phyloP scores from a whole-genome alignment of 768 basidiomycete genomes.

The Fibroporia radiculosa region DNA sequence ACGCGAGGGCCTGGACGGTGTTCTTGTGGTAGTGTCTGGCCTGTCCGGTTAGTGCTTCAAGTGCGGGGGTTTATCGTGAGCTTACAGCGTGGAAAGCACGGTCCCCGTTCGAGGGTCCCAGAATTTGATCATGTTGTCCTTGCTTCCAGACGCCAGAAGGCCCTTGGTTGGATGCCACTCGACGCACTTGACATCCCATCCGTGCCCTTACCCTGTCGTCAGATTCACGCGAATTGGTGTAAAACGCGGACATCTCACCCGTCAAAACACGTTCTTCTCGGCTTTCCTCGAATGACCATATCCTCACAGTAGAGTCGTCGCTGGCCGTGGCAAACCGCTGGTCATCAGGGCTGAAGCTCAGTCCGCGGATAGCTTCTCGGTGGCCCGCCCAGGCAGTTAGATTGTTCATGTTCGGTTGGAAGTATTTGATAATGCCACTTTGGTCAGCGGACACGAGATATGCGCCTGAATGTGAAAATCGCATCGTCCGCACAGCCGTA shows the following conservation, averaged over 20 bases:
- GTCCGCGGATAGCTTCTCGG: slow-evolving; percentile 89
- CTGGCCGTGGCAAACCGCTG: slow-evolving; percentile 88
- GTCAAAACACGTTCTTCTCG: slow-evolving; percentile 83
- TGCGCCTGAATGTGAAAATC: slow-evolving; percentile 88
- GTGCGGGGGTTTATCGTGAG: too few relatives aligned
- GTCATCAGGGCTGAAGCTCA: slow-evolving; percentile 91
- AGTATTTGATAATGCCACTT: slow-evolving; percentile 94
- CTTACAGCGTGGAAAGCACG: slow-evolving; percentile 83
- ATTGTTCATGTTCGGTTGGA: slow-evolving; percentile 99
- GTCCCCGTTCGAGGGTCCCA: slow-evolving; percentile 97
- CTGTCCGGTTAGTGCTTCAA: slow-evolving; percentile 1
- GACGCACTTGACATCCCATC: slow-evolving; percentile 98
- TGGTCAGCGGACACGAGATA: slow-evolving; percentile 93
- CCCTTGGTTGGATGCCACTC: slow-evolving; percentile 99
- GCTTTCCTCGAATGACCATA: slow-evolving; percentile 93
- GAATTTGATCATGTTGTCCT: slow-evolving; percentile 98
- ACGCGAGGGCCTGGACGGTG: slow-evolving; percentile 85
- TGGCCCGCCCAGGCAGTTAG: slow-evolving; percentile 91
- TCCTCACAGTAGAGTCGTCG: slow-evolving; percentile 89
- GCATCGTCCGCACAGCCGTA: slow-evolving; percentile 81
- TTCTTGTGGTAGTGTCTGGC: slow-evolving; percentile 93
- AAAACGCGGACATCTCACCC: slow-evolving; percentile 34
- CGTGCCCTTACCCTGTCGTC: slow-evolving; percentile 60
- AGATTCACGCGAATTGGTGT: not conserved
- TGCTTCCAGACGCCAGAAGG: slow-evolving; percentile 88